Conservation (phyloP, 2,329 filamentous ascomycete genomes). For the Fusarium luffae region DNA sequence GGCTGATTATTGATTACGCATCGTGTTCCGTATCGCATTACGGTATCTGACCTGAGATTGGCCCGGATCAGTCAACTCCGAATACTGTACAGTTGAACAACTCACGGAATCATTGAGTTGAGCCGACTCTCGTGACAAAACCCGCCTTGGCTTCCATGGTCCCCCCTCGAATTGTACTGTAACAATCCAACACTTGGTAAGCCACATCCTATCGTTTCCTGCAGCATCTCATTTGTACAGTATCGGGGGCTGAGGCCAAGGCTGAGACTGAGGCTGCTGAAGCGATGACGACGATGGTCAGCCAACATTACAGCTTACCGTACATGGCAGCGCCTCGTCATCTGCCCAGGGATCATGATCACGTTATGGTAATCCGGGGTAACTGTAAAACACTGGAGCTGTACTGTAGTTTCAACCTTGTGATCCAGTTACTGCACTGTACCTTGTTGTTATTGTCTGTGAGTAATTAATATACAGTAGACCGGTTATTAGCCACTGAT, state of each 20-base stretch:
- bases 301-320: slow-evolving; percentile 8
- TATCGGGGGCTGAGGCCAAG: slow-evolving; percentile 18
- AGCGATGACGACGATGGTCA: slow-evolving; percentile 23
- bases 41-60: slow-evolving; percentile 20
- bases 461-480: not conserved
- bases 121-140: slow-evolving; percentile 23
- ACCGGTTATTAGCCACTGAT: not conserved
- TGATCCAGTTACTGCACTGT: not conserved
- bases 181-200: slow-evolving; percentile 11
- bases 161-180: slow-evolving; percentile 13
- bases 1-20: slow-evolving; percentile 11
- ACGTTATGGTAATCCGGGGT: slow-evolving; percentile 25
- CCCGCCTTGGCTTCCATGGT: slow-evolving; percentile 1
- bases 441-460: not conserved
- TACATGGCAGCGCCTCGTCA: slow-evolving; percentile 26
- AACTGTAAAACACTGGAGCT: slow-evolving; percentile 6
- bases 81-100: not conserved
- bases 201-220: not conserved
- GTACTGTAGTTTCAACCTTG: not conserved
- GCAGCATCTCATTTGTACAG: not conserved
- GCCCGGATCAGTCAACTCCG: slow-evolving; percentile 23
- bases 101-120: not conserved
- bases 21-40: slow-evolving; percentile 14
- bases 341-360: slow-evolving; percentile 6
- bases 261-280: not conserved